Base-by-base conservation (phyloP, 2,329 filamentous ascomycete genomes). In the Graphilbum fragrans region DNA sequence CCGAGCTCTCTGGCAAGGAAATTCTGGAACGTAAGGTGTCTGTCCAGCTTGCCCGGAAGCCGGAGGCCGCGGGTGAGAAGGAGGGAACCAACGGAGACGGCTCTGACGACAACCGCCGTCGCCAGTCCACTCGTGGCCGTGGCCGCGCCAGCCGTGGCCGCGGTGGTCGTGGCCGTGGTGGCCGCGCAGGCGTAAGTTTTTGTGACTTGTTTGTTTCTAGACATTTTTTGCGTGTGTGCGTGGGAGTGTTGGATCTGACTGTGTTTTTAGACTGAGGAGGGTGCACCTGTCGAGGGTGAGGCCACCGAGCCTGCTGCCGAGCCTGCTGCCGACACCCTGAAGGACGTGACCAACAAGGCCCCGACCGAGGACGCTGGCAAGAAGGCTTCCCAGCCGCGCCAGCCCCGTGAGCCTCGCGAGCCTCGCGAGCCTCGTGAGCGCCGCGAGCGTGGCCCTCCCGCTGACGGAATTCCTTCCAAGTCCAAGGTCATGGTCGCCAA, bases 401-500 rank as follows among this genome's bases (percentile, higher is more conserved):
- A 66, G 55, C 66, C 67, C 55, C 44, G 44, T 11, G 72, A 78
- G 67, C 72, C 74, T 55, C 72, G 77, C 54, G 74, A 95, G 77
- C 88, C 29, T 10, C 29, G 29, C 29, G 29, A 31, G n/a, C n/a
- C n/a, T n/a, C n/a, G n/a, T n/a, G 72, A 78, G 68, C 72, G 74
- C 55, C 72, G 77, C 54, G 74, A 95, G 77, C 88, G 92, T 64
- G 92, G 92, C 49, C 92, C 92, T 51, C 92, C 92, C 46, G 90
- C 94, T 65, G 90, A 98, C 62, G 92, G 92, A 54, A 86, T 98
- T 58, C 82, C 92, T 52, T 96, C 90, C 66, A 95, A 95, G 82
- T 96, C 85, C 66, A 98, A 98, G 83, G 86, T 98, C 68, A 98
- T 98, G 92, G 92, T 98, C 58, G 92, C 92, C 59, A 98, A 98